Percentiles rank a stretch among this genome's conserved stretches.
Conservation (phyloP, 108 stramenopile genomes). For the Cyclotella atomus region DNA sequence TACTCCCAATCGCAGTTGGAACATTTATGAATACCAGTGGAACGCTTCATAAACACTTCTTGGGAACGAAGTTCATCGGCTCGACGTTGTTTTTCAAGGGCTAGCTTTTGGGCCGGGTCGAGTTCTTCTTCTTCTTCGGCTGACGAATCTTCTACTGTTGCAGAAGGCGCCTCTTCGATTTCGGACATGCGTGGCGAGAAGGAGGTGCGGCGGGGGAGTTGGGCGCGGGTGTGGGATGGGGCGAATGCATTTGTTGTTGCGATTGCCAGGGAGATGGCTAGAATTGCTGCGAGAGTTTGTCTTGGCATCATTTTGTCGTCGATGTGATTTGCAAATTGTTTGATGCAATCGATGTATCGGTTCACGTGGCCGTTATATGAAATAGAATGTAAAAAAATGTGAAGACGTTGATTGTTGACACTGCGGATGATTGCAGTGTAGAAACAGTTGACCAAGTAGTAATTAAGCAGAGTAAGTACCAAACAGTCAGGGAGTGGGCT, state of each 20-base stretch:
- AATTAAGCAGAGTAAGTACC: no score
- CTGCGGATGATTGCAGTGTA: conserved; percentile 12
- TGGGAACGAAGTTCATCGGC: conserved; percentile 84
- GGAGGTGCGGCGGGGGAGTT: conserved; percentile 1
- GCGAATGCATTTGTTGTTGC: not conserved
- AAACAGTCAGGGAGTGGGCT: no score
- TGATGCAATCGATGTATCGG: no score
- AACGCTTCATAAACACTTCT: conserved; percentile 91
- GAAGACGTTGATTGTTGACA: no score
- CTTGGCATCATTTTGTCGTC: no score
- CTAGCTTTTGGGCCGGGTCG: conserved; percentile 54
- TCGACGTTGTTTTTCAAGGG: conserved; percentile 60
- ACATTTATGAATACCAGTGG: conserved; percentile 86
- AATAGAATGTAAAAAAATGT: no score
- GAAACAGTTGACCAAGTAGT: no score
- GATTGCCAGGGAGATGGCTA: conserved; percentile 5
- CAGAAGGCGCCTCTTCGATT: conserved; percentile 32
- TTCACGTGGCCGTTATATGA: no score
- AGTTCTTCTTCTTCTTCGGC: conserved; percentile 35
- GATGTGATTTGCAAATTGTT: no score
- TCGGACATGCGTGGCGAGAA: conserved; percentile 46
- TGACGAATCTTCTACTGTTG: conserved; percentile 7
- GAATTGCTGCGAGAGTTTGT: no score
- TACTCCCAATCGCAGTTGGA: conserved; percentile 91
- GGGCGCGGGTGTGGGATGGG: not conserved